Percentiles rank a stretch among this genome's conserved stretches.
phyloP scores from a whole-genome alignment of 805 yeast species.

The Lipomyces orientalis region DNA sequence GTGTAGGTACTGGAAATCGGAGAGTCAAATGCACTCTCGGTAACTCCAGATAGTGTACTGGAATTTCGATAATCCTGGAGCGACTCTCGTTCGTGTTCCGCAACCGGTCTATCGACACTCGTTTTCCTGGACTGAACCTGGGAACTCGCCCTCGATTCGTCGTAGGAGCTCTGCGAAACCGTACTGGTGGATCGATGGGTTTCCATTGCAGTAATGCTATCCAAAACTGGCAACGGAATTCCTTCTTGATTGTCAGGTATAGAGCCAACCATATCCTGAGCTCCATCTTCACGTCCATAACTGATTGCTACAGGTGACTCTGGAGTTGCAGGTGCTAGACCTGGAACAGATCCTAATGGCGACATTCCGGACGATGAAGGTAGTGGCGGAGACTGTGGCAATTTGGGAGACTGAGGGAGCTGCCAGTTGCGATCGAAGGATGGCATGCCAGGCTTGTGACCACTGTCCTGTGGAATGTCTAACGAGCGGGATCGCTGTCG shows the following conservation, averaged over 20 bases:
- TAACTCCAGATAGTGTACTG: not conserved
- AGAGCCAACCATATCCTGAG: not conserved
- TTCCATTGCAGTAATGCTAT: not conserved
- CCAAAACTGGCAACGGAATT: not conserved
- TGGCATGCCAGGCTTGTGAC: conserved; percentile 20
- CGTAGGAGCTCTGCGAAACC: conserved; percentile 9
- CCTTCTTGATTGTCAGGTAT: not conserved
- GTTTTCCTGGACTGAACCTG: conserved; percentile 1
- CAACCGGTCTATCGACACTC: not conserved
- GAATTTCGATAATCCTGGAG: not conserved
- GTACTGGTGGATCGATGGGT: conserved; percentile 6
- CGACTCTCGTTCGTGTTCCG: not conserved
- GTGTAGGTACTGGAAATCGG: not conserved
- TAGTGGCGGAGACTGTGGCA: conserved; percentile 20
- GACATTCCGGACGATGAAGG: conserved; percentile 10
- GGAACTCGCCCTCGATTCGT: conserved; percentile 9
- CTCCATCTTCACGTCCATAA: not conserved
- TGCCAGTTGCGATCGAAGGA: conserved; percentile 35
- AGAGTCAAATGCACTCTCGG: not conserved
- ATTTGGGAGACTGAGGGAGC: conserved; percentile 27
- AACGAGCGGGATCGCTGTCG: conserved; percentile 34
- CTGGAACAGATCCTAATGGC: conserved; percentile 5
- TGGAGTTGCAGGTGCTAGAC: not conserved
- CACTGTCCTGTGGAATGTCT: conserved; percentile 18
- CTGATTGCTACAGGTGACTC: not conserved